These are phyloP conservation scores for Triglochin maritima DNA, from an alignment of 106 monocot genomes.

Conservation along the genomic window DNA sequence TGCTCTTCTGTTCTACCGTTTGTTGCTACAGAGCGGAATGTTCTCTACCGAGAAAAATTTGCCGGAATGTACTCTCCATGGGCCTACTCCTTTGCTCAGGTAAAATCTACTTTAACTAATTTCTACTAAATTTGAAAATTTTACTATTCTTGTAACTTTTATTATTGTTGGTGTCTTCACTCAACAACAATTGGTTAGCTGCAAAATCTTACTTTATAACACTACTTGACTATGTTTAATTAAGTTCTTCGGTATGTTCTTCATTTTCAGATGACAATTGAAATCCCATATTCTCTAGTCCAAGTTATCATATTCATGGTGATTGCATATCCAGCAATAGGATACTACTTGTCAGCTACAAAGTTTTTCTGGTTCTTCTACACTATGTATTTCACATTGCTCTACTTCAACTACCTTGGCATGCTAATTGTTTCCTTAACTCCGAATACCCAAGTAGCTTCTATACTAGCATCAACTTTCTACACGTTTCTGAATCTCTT, in stretches of 20 bases:
- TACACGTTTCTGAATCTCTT: constrained; percentile 32
- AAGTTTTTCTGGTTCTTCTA: constrained; percentile 67
- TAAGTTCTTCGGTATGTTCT: neutral
- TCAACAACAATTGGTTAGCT: neutral
- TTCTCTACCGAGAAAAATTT: constrained; percentile 54
- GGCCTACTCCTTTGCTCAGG: constrained; percentile 69
- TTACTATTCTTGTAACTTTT: no score
- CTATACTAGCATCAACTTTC: constrained; percentile 35
- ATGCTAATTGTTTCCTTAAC: constrained; percentile 51
- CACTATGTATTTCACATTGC: constrained; percentile 28
- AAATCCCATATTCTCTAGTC: constrained; percentile 44
- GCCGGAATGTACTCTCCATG: constrained; percentile 74
- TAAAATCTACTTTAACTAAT: constrained; percentile 3
- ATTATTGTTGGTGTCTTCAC: no score
- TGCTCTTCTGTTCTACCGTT: constrained; percentile 30
- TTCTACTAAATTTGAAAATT: no score
- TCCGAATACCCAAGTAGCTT: constrained; percentile 46
- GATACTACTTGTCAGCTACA: constrained; percentile 32
- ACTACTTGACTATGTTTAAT: neutral
- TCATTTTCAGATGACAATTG: constrained; percentile 40
- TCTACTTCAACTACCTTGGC: constrained; percentile 45
- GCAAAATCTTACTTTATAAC: no score
- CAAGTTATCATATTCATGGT: constrained; percentile 29
- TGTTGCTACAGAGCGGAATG: constrained; percentile 38
- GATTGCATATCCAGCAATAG: constrained; percentile 50